These are phyloP conservation scores for Brassica rapa DNA, from an alignment of 345 rosid species.

Conservation along the genomic window DNA sequence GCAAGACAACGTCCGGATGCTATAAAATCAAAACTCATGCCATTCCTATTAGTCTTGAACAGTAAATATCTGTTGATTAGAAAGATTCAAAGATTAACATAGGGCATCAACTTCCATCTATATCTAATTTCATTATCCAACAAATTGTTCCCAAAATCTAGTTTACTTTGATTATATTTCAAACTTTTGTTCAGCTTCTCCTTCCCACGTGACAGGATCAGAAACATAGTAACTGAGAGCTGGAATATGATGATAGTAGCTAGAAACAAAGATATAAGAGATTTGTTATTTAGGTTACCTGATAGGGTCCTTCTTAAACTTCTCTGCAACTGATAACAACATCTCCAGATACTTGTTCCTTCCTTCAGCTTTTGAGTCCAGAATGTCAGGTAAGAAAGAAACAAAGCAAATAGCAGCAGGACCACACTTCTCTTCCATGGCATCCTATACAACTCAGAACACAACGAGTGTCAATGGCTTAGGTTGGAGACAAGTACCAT, in stretches of 20 bases:
- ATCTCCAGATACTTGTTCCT: conserved; percentile 78
- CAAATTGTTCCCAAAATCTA: background rate
- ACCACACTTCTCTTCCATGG: conserved; percentile 86
- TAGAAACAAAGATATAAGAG: background rate
- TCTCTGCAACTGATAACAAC: conserved; percentile 79
- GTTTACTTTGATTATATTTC: background rate
- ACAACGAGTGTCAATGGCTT: conserved; percentile 4
- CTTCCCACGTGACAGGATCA: background rate
- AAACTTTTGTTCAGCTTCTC: background rate
- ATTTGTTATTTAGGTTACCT: conserved; percentile 46
- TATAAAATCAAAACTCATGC: background rate
- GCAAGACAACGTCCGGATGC: background rate
- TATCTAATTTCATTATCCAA: background rate
- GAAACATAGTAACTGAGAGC: conserved; percentile 3
- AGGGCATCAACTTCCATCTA: background rate
- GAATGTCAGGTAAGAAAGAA: conserved; percentile 90
- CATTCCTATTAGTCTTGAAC: background rate
- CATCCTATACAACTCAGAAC: conserved; percentile 50
- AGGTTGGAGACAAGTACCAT: background rate
- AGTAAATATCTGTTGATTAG: background rate
- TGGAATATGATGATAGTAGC: background rate
- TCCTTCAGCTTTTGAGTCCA: conserved; percentile 97
- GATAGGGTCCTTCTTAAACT: conserved; percentile 82
- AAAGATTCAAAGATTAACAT: background rate
- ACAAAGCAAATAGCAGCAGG: conserved; percentile 95